Evolutionary conservation across 345 rosid species (phyloP), one percentile per base, ranked within the genome.

Genomic region (Citropsis articulata): DNA sequence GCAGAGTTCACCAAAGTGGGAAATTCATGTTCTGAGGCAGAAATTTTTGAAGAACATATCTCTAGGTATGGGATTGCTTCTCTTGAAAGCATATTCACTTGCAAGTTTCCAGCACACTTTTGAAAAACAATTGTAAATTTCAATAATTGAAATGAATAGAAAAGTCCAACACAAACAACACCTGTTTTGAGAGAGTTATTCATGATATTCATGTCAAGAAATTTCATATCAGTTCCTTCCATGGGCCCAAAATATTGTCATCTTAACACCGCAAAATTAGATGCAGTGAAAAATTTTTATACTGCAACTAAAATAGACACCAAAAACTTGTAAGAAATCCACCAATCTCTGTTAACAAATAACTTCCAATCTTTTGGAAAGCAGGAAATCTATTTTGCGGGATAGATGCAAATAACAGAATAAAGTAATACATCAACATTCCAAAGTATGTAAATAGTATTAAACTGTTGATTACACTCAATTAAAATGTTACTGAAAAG

Each of bases 1-100:
- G 83, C 69, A 68, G 68, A 81, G 81, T 75, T 53, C 68, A 79
- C 8, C 21, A 71, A 4, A 78, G 50, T 36, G 31, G 18, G 45
- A 60, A 24, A 62, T 74, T 76, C 67, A 67, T 71, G 40, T 62
- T 27, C 5, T 36, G 57, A 33, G 16, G 2, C 31, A 31, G n/a
- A 65, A 69, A 62, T 69, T 38, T 62, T 55, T 9, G 13, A 75
- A 76, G 61, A 55, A 38, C 69, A 56, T 28, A 78, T 36, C 59
- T 25, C 28, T 48, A 66, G 71, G 70, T 30, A 56, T 7, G 40
- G 68, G n/a, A 31, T 31, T 65, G 6, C 35, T 36, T 18, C 42
- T 33, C 40, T 19, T 6, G 7, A 65, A 64, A 31, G 53, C 71
- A 75, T 28, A 19, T 27, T 62, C 50, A 66, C 6, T 30, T 66